Evolutionary conservation across 2,329 filamentous ascomycete species (phyloP).

Genomic region (Nemania diffusa): DNA sequence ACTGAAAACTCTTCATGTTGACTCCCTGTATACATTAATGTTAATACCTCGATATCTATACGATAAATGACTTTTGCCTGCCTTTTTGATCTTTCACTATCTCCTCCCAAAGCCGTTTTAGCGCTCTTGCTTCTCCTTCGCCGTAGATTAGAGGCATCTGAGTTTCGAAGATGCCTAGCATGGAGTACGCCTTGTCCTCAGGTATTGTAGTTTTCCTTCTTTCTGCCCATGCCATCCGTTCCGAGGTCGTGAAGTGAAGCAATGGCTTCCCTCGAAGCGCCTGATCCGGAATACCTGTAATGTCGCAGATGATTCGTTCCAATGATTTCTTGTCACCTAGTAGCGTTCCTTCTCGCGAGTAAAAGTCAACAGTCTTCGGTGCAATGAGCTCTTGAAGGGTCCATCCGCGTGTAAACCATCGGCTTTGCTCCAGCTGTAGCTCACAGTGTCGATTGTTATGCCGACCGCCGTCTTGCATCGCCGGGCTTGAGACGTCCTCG

Average conservation of each 20-base stretch:
- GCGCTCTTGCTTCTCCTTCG: constrained; percentile 39
- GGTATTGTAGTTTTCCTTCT: background rate
- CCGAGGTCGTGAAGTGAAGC: background rate
- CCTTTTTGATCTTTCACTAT: constrained; percentile 29
- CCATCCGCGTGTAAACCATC: too few species aligned
- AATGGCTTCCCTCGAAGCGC: background rate
- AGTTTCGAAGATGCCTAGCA: constrained; percentile 4
- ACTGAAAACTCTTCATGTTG: constrained; percentile 23
- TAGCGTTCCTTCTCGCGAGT: background rate
- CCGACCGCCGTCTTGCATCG: background rate
- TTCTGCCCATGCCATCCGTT: constrained; percentile 12
- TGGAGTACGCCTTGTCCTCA: constrained; percentile 17
- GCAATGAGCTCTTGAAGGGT: constrained; percentile 29
- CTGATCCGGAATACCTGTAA: background rate
- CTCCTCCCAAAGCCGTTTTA: constrained; percentile 40
- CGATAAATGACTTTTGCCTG: constrained; percentile 5
- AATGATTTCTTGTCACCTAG: constrained; percentile 1
- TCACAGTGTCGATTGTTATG: background rate
- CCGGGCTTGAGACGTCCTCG: constrained; percentile 2
- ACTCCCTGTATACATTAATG: background rate
- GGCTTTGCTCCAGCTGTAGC: background rate
- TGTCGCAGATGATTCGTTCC: background rate
- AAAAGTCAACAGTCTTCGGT: constrained; percentile 15
- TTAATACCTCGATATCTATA: background rate
- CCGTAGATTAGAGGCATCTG: constrained; percentile 11